Conservation (phyloP, 1,139 yeast species). For the Diutina neorugosa region DNA sequence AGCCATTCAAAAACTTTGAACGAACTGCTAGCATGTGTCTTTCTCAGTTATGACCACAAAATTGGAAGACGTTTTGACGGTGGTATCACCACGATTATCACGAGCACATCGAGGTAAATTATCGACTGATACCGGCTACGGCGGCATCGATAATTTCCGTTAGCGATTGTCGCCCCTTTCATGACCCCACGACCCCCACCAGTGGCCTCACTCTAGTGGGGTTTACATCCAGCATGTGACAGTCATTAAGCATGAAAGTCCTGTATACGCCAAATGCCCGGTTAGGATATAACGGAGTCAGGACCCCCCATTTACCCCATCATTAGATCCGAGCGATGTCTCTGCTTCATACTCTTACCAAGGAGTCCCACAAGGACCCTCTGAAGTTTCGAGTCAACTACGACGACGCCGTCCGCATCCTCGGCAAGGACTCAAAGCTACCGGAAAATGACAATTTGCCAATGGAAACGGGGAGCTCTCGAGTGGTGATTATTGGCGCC, state of each 20-base stretch:
- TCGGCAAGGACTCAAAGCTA: constrained; percentile 12
- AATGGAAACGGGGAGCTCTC: constrained; percentile 15
- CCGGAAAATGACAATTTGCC: constrained; percentile 8
- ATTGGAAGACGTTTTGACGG: too few relatives aligned
- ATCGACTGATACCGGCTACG: background rate
- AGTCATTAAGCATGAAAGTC: background rate
- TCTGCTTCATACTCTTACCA: constrained; percentile 14
- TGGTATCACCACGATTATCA: too few relatives aligned
- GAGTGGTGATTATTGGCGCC: constrained; percentile 33
- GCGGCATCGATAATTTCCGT: background rate
- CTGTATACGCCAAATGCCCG: background rate
- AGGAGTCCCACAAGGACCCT: constrained; percentile 24
- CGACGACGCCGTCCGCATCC: constrained; percentile 18
- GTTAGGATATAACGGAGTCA: background rate
- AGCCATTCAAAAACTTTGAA: too few relatives aligned
- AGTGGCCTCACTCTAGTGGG: background rate
- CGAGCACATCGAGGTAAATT: too few relatives aligned
- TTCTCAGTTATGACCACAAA: too few relatives aligned
- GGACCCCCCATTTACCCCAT: background rate
- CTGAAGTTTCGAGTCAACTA: constrained; percentile 17
- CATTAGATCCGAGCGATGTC: background rate
- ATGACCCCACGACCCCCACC: background rate
- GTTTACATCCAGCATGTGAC: background rate
- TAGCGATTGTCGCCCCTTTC: background rate
- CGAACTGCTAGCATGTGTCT: too few relatives aligned